Evolutionary conservation across 495 filamentous ascomycete genomes (phyloP).

Genomic region (Mycothermus thermophilus): DNA sequence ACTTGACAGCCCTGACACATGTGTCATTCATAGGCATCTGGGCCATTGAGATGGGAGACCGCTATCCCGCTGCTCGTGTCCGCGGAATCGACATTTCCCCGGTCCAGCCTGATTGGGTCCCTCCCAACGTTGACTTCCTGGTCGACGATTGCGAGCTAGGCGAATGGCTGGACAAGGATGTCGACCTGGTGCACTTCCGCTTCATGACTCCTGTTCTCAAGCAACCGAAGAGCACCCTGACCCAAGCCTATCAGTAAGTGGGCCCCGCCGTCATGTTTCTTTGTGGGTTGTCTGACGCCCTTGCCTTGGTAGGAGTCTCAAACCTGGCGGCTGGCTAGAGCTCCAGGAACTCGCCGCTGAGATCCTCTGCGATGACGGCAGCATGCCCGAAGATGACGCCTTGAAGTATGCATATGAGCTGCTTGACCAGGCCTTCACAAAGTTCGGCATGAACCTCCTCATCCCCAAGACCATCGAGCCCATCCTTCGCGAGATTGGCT

Average conservation of each 20-base stretch:
- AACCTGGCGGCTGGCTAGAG: conserved; percentile 28
- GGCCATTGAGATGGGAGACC: conserved; percentile 36
- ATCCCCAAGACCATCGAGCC: conserved; percentile 33
- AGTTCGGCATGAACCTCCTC: conserved; percentile 31
- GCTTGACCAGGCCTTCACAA: conserved; percentile 16
- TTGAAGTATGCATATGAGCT: conserved; percentile 21
- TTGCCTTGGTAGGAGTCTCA: conserved; percentile 17
- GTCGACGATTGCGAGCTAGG: conserved; percentile 33
- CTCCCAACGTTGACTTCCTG: conserved; percentile 27
- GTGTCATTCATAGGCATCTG: conserved; percentile 23
- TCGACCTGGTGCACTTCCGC: conserved; percentile 30
- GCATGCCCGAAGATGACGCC: conserved; percentile 22
- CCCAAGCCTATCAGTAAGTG: conserved; percentile 24
- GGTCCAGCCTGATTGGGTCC: conserved; percentile 30
- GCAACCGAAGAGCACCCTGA: conserved; percentile 29
- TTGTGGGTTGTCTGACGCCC: too few species aligned
- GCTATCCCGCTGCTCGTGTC: conserved; percentile 26
- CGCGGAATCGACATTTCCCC: conserved; percentile 22
- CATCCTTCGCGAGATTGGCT: conserved; percentile 40
- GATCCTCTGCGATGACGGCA: conserved; percentile 27
- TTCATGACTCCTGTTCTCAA: conserved; percentile 33
- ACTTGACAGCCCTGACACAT: too few species aligned
- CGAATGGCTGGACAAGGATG: conserved; percentile 25
- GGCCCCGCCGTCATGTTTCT: not conserved
- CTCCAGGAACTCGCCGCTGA: conserved; percentile 29